phyloP scores from a whole-genome alignment of 805 yeast genomes.

The Zygotorulaspora florentina region DNA sequence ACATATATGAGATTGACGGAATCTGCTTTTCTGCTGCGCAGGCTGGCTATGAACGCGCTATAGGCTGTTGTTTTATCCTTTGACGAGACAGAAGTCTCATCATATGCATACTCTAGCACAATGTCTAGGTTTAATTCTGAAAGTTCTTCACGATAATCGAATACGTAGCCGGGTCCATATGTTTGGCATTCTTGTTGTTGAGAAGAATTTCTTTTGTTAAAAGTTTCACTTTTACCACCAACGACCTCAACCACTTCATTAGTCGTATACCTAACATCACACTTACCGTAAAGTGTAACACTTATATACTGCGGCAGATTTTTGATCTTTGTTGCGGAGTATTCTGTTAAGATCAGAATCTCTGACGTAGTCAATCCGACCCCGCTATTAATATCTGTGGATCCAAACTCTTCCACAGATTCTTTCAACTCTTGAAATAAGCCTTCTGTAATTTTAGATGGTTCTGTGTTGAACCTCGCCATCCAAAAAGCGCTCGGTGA shows the following conservation, averaged over 20 bases:
- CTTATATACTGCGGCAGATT: constrained; percentile 29
- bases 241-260: constrained; percentile 6
- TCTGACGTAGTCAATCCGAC: constrained; percentile 33
- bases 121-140: constrained; percentile 26
- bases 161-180: constrained; percentile 20
- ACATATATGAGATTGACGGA: constrained; percentile 20
- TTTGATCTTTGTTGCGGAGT: constrained; percentile 24
- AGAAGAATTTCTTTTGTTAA: constrained; percentile 14
- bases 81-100: constrained; percentile 4
- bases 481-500: constrained; percentile 22
- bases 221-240: neutral
- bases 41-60: constrained; percentile 11
- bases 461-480: constrained; percentile 24
- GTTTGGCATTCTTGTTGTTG: constrained; percentile 14
- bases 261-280: constrained; percentile 20
- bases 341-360: constrained; percentile 25
- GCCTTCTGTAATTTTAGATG: constrained; percentile 26
- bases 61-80: constrained; percentile 10
- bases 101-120: constrained; percentile 31
- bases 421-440: constrained; percentile 22
- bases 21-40: constrained; percentile 14
- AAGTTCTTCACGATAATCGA: constrained; percentile 29
- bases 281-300: constrained; percentile 25
- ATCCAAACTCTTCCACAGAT: constrained; percentile 24
- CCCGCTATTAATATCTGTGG: constrained; percentile 28